Percentiles rank a stretch among this genome's conserved stretches.
These are phyloP conservation scores for Coemansia sp. DNA, from an alignment of 192 early-diverging fungal species.

Conservation along the genomic window DNA sequence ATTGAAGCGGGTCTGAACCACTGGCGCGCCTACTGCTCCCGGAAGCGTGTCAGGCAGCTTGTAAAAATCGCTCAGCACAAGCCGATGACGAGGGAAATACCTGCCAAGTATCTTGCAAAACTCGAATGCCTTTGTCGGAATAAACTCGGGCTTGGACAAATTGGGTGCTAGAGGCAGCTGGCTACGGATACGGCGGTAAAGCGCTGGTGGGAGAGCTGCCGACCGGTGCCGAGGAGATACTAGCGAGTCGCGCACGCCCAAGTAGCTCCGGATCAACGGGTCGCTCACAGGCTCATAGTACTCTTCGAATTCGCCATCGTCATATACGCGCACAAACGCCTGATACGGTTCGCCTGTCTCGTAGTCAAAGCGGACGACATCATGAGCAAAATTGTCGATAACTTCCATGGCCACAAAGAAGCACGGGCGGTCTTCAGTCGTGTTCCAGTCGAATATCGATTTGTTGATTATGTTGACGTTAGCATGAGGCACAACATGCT, in stretches of 20 bases:
- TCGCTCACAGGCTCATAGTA: slow-evolving; percentile 81
- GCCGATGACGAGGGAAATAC: slow-evolving; percentile 84
- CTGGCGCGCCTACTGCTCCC: slow-evolving; percentile 79
- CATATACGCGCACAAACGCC: slow-evolving; percentile 80
- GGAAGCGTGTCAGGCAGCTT: slow-evolving; percentile 79
- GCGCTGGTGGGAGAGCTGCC: slow-evolving; percentile 60
- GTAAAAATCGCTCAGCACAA: slow-evolving; percentile 91
- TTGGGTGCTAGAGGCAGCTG: slow-evolving; percentile 85
- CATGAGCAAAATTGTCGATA: slow-evolving; percentile 97
- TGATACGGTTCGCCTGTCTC: slow-evolving; percentile 74
- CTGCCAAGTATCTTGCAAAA: slow-evolving; percentile 75
- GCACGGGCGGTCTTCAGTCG: slow-evolving; percentile 69
- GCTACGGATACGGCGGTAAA: slow-evolving; percentile 59
- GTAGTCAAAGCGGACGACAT: slow-evolving; percentile 86
- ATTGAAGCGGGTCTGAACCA: slow-evolving; percentile 92
- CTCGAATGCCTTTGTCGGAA: slow-evolving; percentile 82
- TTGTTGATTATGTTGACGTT: slow-evolving; percentile 85
- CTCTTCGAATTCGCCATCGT: slow-evolving; percentile 85
- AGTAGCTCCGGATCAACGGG: slow-evolving; percentile 73
- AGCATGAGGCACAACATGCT: slow-evolving; percentile 44
- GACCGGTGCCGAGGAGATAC: slow-evolving; percentile 56
- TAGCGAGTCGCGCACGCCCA: slow-evolving; percentile 49
- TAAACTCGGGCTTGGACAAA: slow-evolving; percentile 82
- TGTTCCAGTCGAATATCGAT: slow-evolving; percentile 90
- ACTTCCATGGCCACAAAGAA: slow-evolving; percentile 98